These are phyloP conservation scores for Marasmius oreades DNA, from an alignment of 1,284 basidiomycete genomes.

Conservation along the genomic window DNA sequence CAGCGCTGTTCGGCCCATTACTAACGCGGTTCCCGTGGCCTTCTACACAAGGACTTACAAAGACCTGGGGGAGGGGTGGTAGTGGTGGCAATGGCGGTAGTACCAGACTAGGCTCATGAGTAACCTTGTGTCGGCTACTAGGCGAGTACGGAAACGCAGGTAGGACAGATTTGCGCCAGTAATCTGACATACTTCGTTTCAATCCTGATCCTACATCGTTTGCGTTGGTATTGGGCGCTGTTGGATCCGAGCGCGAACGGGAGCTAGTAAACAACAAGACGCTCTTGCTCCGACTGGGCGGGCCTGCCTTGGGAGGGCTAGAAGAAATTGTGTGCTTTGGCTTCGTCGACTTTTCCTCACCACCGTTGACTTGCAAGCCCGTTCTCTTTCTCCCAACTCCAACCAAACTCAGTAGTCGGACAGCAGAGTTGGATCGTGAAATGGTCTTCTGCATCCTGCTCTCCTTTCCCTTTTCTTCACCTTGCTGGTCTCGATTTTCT, in stretches of 20 bases:
- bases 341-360: not conserved
- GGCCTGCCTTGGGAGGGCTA: not conserved
- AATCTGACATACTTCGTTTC: conserved; percentile 3
- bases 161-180: not conserved
- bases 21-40: not conserved
- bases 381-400: not conserved
- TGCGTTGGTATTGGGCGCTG: not conserved
- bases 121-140: not conserved
- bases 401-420: not conserved
- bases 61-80: not conserved
- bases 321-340: not conserved
- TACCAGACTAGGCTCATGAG: not conserved
- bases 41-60: not conserved
- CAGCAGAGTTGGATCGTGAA: not conserved
- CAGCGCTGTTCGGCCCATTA: not conserved
- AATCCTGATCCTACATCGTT: not conserved
- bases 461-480: not conserved
- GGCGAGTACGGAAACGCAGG: no score
- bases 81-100: not conserved
- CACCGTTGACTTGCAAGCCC: not conserved
- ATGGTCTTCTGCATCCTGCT: not conserved
- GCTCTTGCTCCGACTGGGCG: not conserved
- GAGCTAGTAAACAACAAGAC: not conserved
- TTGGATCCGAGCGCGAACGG: not conserved
- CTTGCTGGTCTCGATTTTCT: not conserved